These are phyloP conservation scores for Stellera chamaejasme DNA, from an alignment of 345 rosid species.

Conservation along the genomic window DNA sequence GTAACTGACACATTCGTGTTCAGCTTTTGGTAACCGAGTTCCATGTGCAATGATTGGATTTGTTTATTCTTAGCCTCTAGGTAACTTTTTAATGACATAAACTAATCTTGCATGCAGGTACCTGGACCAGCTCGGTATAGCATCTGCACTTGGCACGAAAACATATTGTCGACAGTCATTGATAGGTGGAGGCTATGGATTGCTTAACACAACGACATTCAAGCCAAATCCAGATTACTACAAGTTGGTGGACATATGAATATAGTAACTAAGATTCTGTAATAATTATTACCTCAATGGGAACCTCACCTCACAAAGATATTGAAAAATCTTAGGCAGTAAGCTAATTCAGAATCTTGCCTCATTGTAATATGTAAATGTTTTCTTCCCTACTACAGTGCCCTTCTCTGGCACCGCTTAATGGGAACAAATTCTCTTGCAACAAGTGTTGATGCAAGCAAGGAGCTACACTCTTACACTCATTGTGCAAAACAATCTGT, in stretches of 20 bases:
- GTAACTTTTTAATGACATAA: constrained; percentile 4
- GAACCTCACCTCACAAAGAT: too few species aligned
- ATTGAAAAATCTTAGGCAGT: too few species aligned
- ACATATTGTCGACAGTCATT: constrained; percentile 89
- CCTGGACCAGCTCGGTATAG: constrained; percentile 86
- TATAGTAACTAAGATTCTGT: too few species aligned
- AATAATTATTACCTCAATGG: too few species aligned
- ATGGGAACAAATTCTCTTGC: constrained; percentile 70
- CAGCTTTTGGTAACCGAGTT: constrained; percentile 69
- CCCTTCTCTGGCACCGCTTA: constrained; percentile 83
- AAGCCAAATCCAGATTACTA: constrained; percentile 92
- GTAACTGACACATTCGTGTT: constrained; percentile 81
- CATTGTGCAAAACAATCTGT: constrained; percentile 81
- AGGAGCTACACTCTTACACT: constrained; percentile 64
- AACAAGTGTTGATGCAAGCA: constrained; percentile 52
- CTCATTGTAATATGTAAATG: too few species aligned
- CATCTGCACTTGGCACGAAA: constrained; percentile 58
- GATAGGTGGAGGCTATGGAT: constrained; percentile 86
- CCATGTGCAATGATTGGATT: too few species aligned
- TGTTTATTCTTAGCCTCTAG: constrained; percentile 12
- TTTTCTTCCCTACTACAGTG: constrained; percentile 32
- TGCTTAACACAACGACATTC: constrained; percentile 67
- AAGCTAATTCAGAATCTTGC: too few species aligned
- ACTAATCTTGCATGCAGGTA: constrained; percentile 46
- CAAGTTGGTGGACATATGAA: constrained; percentile 27